These are phyloP conservation scores for Orychophragmus violaceus DNA, from an alignment of 345 rosid species.

Conservation along the genomic window DNA sequence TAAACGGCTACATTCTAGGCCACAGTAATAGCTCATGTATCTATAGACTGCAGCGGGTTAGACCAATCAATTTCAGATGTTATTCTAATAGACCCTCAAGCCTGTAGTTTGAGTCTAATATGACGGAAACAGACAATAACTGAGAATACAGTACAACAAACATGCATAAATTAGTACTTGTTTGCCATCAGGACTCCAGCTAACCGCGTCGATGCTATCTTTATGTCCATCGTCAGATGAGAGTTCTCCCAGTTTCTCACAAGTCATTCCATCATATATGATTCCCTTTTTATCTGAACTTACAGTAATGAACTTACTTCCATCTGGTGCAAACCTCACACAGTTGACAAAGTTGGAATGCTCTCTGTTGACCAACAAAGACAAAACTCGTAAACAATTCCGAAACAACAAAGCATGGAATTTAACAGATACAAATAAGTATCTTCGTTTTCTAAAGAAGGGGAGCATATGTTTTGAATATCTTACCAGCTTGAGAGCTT, in stretches of 20 bases:
- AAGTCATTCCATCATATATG: conserved; percentile 83
- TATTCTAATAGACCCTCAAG: not conserved
- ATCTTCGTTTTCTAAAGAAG: no score
- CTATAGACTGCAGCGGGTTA: no score
- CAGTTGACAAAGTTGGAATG: no score
- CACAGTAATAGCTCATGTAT: not conserved
- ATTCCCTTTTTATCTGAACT: no score
- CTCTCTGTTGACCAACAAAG: conserved; percentile 34
- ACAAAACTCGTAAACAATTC: no score
- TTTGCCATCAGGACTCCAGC: conserved; percentile 91
- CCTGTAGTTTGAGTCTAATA: not conserved
- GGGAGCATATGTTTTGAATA: not conserved
- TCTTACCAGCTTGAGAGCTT: conserved; percentile 77
- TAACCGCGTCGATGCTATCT: conserved; percentile 83
- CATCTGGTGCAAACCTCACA: no score
- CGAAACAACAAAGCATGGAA: no score
- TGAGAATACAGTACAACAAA: not conserved
- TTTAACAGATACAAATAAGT: not conserved
- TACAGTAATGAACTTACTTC: no score
- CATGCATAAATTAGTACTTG: conserved; percentile 43
- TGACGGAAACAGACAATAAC: not conserved
- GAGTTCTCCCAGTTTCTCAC: conserved; percentile 68
- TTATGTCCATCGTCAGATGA: conserved; percentile 74
- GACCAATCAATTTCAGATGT: not conserved
- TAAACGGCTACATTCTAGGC: not conserved